Conservation (phyloP, 2,329 filamentous ascomycete genomes). For the Fusarium newnesense region DNA sequence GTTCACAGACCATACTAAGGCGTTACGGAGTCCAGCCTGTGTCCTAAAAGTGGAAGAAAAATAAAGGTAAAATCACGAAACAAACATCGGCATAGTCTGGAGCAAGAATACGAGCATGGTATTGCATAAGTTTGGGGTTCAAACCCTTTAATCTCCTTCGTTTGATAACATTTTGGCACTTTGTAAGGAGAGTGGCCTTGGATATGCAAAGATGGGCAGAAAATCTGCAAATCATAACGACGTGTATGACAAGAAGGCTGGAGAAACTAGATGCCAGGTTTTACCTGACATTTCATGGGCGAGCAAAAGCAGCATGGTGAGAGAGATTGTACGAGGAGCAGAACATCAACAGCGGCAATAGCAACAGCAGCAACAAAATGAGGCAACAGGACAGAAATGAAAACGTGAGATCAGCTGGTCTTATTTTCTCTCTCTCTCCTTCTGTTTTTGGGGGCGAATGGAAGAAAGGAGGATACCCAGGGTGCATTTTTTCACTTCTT, state of each 20-base stretch:
- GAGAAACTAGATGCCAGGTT: constrained; percentile 8
- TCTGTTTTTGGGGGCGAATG: constrained; percentile 11
- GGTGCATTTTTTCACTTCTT: constrained; percentile 38
- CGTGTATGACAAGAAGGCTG: constrained; percentile 37
- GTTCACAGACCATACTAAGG: constrained; percentile 15
- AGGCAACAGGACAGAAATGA: constrained; percentile 2
- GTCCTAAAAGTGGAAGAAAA: constrained; percentile 2
- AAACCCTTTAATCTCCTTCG: constrained; percentile 26
- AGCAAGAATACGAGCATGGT: background rate
- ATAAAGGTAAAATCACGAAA: constrained; percentile 1
- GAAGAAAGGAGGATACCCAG: constrained; percentile 36
- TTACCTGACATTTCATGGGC: background rate
- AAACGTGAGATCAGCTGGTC: background rate
- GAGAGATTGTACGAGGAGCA: constrained; percentile 38
- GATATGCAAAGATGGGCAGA: background rate
- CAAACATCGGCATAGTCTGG: background rate
- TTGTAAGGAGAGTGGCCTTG: constrained; percentile 3
- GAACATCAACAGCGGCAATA: background rate
- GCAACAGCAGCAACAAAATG: background rate
- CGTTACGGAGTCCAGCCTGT: constrained; percentile 8
- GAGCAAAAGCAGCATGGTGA: constrained; percentile 8
- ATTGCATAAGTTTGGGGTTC: constrained; percentile 35
- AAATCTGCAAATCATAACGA: constrained; percentile 24
- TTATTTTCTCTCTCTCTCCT: constrained; percentile 5
- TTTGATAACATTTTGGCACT: constrained; percentile 22